Evolutionary conservation across 2,329 filamentous ascomycete genomes (phyloP), one percentile per base, ranked within the genome.

Genomic region (Colletotrichum abscissum): DNA sequence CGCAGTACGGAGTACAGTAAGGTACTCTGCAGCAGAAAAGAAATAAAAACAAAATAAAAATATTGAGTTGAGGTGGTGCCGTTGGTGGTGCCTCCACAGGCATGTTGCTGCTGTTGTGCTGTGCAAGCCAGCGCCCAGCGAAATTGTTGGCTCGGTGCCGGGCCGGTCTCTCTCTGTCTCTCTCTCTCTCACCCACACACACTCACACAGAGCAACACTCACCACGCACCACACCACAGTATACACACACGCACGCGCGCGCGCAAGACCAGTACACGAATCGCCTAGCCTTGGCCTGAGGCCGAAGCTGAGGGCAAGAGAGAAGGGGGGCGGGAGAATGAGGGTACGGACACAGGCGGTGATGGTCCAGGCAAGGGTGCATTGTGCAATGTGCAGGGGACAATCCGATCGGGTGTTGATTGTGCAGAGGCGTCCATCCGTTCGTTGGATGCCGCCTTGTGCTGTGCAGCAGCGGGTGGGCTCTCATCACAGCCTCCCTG

Each of bases 141-240:
- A 49, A 58, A 46, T 28, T 59, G 60, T 73, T 69, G 67, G 70
- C 70, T 73, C 60, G 46, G 67, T 73, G 67, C 70, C 67, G 67
- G 70, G 33, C 67, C 60, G 67, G 67, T n/a, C 65, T 63, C 33
- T 42, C 38, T 42, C 38, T 42, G 26, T 26, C 26, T 26, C 26
- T 26, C 9, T 12, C 33, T 1, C 11, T 4, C 33, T 14, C 6
- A n/a, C 42, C 1, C 42, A 46, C 42, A n/a, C 42, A 49, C 42
- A n/a, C 42, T 4, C 42, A 49, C 42, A 49, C 42, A 49, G 19
- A n/a, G 19, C 14, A 38, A 38, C 35, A 38, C 35, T 38, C 35
- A 38, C 35, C 35, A 38, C 35, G 33, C 33, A 35, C 33, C 33
- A 38, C 14, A 38, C 35, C 38, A 16, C 38, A 16, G 38, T n/a